A percentile compares a stretch with the other conserved stretches of the same genome.
Conservation (phyloP, 768 basidiomycete species). For the Botryobasidium botryosum region DNA sequence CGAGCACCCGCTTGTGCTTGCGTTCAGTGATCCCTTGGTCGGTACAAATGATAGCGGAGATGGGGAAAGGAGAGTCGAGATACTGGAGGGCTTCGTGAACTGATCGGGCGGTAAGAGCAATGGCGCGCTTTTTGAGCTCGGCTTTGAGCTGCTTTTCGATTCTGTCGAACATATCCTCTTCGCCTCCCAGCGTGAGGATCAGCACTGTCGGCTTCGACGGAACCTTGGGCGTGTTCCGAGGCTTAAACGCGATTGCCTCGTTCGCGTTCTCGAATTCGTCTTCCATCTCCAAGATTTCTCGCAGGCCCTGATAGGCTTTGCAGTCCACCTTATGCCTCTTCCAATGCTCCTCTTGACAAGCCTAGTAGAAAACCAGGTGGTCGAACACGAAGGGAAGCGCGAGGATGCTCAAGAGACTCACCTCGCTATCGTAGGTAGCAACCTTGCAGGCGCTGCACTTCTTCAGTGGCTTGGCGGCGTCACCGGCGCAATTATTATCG, state of each 20-base stretch:
- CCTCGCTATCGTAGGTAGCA: too few relatives aligned
- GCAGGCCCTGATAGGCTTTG: neutral
- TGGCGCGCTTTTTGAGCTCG: too few relatives aligned
- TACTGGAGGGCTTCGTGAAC: neutral
- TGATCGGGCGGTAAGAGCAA: neutral
- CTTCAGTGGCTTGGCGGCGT: too few relatives aligned
- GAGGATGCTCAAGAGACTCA: too few relatives aligned
- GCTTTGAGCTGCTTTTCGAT: too few relatives aligned
- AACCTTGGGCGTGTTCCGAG: too few relatives aligned
- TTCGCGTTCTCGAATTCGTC: neutral
- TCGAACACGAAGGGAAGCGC: too few relatives aligned
- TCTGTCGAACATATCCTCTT: too few relatives aligned
- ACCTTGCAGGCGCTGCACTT: too few relatives aligned
- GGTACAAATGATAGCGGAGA: constrained; percentile 21
- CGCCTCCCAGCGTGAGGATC: neutral
- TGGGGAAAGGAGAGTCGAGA: neutral
- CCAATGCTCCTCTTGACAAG: neutral
- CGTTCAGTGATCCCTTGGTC: constrained; percentile 22
- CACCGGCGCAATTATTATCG: too few relatives aligned
- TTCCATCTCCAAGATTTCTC: neutral
- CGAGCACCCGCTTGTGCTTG: constrained; percentile 15
- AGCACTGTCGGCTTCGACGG: neutral
- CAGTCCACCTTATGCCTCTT: neutral
- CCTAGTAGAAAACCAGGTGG: too few relatives aligned
- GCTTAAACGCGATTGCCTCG: neutral